Evolutionary conservation across 2,329 filamentous ascomycete species (phyloP).

Genomic region (Alternaria hordeiaustralica): DNA sequence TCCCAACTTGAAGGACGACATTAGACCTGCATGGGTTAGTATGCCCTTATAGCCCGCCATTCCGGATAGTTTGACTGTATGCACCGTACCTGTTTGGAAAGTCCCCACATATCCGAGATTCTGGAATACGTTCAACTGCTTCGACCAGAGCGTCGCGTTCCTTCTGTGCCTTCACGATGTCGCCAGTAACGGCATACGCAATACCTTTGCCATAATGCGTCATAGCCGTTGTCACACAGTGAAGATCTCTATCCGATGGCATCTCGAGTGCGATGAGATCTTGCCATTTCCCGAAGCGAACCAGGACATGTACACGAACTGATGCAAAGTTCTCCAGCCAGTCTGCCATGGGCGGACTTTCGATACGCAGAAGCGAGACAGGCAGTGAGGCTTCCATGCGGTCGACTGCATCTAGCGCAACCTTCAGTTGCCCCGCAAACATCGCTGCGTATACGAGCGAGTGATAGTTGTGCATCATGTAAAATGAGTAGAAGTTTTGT

Average conservation of each 20-base stretch:
- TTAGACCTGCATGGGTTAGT: conserved; percentile 47
- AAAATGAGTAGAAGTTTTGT: conserved; percentile 77
- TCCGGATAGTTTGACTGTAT: not conserved
- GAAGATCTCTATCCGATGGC: conserved; percentile 66
- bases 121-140: conserved; percentile 61
- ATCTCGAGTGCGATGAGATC: conserved; percentile 65
- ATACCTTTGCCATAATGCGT: conserved; percentile 72
- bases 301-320: conserved; percentile 71
- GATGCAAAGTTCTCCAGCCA: conserved; percentile 76
- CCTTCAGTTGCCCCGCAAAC: conserved; percentile 71
- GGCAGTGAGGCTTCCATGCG: conserved; percentile 69
- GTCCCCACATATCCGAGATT: conserved; percentile 63
- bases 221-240: conserved; percentile 73
- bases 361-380: conserved; percentile 66
- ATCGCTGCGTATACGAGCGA: conserved; percentile 79
- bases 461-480: conserved; percentile 76
- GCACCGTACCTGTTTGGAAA: conserved; percentile 66
- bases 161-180: conserved; percentile 61
- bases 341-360: conserved; percentile 75
- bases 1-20: conserved; percentile 67
- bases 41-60: not conserved
- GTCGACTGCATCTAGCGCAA: conserved; percentile 66
- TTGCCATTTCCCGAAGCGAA: conserved; percentile 76
- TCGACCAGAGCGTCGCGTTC: conserved; percentile 60
- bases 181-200: conserved; percentile 66